Conservation (phyloP, 768 basidiomycete species). For the Floccularia luteovirens region DNA sequence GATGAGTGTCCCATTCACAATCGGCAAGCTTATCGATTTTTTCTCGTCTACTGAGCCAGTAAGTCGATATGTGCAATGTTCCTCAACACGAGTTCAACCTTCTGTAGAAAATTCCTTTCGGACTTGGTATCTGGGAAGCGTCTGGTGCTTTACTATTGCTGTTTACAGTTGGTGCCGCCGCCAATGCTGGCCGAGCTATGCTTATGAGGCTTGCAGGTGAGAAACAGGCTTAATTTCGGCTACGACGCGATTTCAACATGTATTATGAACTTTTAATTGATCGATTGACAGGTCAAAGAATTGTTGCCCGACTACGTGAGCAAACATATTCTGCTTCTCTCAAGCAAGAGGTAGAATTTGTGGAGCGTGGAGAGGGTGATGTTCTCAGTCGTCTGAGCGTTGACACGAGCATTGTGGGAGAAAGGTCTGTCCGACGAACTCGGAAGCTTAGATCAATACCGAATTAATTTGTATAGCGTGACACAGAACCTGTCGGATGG, state of each 20-base stretch:
- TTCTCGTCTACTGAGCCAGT: slow-evolving; percentile 74
- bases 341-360: slow-evolving; percentile 87
- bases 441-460: slow-evolving; percentile 1
- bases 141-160: slow-evolving; percentile 63
- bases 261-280: not conserved
- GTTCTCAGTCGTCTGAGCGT: slow-evolving; percentile 86
- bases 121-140: slow-evolving; percentile 73
- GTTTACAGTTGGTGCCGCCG: slow-evolving; percentile 82
- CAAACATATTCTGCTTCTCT: slow-evolving; percentile 79
- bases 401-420: slow-evolving; percentile 91
- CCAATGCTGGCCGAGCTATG: slow-evolving; percentile 78
- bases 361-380: slow-evolving; percentile 90
- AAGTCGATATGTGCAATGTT: slow-evolving; percentile 16
- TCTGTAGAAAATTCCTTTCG: slow-evolving; percentile 66
- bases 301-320: slow-evolving; percentile 82
- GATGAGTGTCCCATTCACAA: slow-evolving; percentile 88
- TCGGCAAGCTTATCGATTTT: slow-evolving; percentile 92
- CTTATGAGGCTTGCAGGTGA: slow-evolving; percentile 82
- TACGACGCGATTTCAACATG: not conserved
- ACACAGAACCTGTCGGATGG: slow-evolving; percentile 80
- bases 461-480: slow-evolving; percentile 33
- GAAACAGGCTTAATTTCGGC: too few species aligned
- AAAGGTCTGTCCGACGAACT: slow-evolving; percentile 53
- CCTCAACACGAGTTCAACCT: slow-evolving; percentile 1
- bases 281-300: slow-evolving; percentile 59